Percentiles rank a stretch among this genome's conserved stretches.
phyloP scores from a whole-genome alignment of 2,329 filamentous ascomycete genomes.

The Pyrenochaeta sp. region DNA sequence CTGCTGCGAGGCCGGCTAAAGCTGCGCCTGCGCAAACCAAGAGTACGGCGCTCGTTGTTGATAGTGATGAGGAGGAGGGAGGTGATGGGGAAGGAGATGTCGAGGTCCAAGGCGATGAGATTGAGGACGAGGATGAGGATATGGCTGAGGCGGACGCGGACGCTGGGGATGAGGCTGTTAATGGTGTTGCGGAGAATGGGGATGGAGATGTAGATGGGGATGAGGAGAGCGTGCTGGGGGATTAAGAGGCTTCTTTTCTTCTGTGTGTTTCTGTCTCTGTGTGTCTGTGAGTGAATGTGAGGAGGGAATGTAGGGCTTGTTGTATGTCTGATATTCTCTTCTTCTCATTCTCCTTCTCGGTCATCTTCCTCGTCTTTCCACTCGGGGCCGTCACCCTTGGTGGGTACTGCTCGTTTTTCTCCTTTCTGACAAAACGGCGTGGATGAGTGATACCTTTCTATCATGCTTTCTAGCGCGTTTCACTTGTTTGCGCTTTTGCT shows the following conservation, averaged over 20 bases:
- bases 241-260: conserved; percentile 24
- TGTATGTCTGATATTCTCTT: neutral
- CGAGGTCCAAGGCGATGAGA: conserved; percentile 37
- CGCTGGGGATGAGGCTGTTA: conserved; percentile 51
- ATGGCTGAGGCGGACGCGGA: too few relatives aligned
- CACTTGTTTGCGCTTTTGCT: too few relatives aligned
- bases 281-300: too few relatives aligned
- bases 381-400: too few relatives aligned
- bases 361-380: too few relatives aligned
- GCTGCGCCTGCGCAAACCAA: too few relatives aligned
- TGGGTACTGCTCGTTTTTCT: too few relatives aligned
- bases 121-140: conserved; percentile 53
- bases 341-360: neutral
- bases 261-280: neutral
- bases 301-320: too few relatives aligned
- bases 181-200: conserved; percentile 45
- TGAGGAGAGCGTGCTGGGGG: conserved; percentile 54
- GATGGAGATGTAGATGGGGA: conserved; percentile 44
- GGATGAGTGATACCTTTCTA: too few relatives aligned
- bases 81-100: conserved; percentile 35
- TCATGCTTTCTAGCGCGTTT: too few relatives aligned
- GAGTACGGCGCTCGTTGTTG: conserved; percentile 45
- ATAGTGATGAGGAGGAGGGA: conserved; percentile 44
- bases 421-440: too few relatives aligned
- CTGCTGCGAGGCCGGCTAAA: conserved; percentile 42